Evolutionary conservation across 2,329 filamentous ascomycete genomes (phyloP), one percentile per base, ranked within the genome.

Genomic region (Xylaria sp.): DNA sequence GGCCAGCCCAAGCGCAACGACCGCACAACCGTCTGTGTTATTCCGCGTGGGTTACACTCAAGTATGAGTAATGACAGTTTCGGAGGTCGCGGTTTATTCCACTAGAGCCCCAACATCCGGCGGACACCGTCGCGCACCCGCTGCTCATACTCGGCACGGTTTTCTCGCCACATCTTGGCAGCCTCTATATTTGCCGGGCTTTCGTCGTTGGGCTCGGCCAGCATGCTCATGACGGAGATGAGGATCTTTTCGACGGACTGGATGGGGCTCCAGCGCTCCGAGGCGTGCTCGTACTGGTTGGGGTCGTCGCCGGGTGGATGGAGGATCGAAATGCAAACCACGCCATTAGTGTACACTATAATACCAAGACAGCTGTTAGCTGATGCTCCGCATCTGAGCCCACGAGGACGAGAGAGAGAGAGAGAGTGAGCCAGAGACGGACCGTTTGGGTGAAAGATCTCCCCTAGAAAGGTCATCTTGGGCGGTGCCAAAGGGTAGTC

Each of bases 371-470:
- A 4, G 20, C 2, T 41, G 55, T 69, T 25, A 72, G 65, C 43
- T 39, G 28, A 34, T 28, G 39, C 18, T 39, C 55, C 9, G 6
- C 13, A 25, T 36, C 18, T 20, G 18, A 10, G 23, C 4, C 23
- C 20, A 30, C 2, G 39, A 25, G 28, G 34, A 46, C 13, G 45
- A 8, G 34, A n/a, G 13, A 15, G n/a, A n/a, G n/a, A n/a, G n/a
- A n/a, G n/a, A n/a, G n/a, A n/a, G n/a, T n/a, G n/a, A n/a, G n/a
- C n/a, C n/a, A n/a, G n/a, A n/a, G 43, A 64, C 67, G 45, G 80
- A 97, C 94, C 93, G 80, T 99, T 99, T 0, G 96, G 96, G 83
- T 99, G 96, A 89, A 94, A 98, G 73, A 99, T 90, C 76, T 97
- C 93, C 62, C 93, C 93, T 60, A 97, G 84, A 80, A 99, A 99